Conservation (phyloP, 1,284 basidiomycete species). For the Leccinum subrobustum region DNA sequence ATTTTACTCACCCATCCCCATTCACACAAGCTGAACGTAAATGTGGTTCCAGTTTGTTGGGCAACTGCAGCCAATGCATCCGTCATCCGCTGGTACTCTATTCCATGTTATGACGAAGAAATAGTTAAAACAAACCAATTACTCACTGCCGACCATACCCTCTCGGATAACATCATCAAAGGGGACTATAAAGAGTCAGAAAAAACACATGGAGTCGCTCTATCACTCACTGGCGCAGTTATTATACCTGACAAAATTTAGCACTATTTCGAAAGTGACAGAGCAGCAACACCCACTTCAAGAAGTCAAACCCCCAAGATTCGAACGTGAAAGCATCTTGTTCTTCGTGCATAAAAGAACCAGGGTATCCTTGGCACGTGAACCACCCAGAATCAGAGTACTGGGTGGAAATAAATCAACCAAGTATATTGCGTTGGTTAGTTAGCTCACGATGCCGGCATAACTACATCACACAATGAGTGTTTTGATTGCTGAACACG, state of each 20-base stretch:
- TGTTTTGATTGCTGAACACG: not conserved
- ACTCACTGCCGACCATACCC: slow-evolving; percentile 55
- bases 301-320: slow-evolving; percentile 58
- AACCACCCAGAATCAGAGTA: slow-evolving; percentile 36
- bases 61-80: slow-evolving; percentile 48
- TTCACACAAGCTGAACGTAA: slow-evolving; percentile 54
- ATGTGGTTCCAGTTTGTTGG: slow-evolving; percentile 41
- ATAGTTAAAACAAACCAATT: not conserved
- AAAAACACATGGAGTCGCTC: not conserved
- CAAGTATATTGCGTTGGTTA: not conserved
- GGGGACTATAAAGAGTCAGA: slow-evolving; percentile 38
- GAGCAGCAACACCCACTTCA: slow-evolving; percentile 45
- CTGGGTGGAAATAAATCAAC: slow-evolving; percentile 10
- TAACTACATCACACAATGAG: slow-evolving; percentile 33
- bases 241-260: slow-evolving; percentile 43
- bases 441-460: slow-evolving; percentile 47
- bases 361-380: slow-evolving; percentile 30
- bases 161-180: slow-evolving; percentile 50
- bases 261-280: not conserved
- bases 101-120: not conserved
- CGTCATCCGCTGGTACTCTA: slow-evolving; percentile 54
- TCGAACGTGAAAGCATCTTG: slow-evolving; percentile 32
- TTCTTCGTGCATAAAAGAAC: slow-evolving; percentile 30
- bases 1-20: slow-evolving; percentile 52
- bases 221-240: slow-evolving; percentile 44